Base-by-base conservation (phyloP, 352 stramenopile genomes). In the Aphanomyces astaci region DNA sequence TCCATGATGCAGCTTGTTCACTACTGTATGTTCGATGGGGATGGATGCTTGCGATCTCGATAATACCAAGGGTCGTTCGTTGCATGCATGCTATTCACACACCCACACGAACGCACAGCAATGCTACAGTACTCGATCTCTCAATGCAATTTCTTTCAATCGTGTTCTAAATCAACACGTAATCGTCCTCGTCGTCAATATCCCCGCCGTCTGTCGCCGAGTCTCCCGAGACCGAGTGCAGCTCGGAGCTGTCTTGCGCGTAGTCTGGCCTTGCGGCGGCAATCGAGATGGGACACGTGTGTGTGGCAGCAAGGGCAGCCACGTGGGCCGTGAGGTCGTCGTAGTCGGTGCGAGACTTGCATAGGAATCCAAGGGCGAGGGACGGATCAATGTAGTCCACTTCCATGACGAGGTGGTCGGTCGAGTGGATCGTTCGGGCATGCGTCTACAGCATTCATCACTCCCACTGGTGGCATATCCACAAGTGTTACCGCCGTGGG, bases 311-410 rank as follows among this genome's bases (percentile, higher is more conserved):
- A 49, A 90, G 72, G 49, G 71, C 53, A 4, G 66, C 66, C 30
- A 89, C 78, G 52, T 80, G 79, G 4, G 67, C 22, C 66, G 79
- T 81, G 36, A 93, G 89, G 64, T 93, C 83, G 53, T 77, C 31
- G 46, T 90, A 92, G 53, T 96, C 86, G 15, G 74, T 59, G 11
- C 80, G 78, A 36, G 87, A 83, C 31, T 86, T 75, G 69, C 93
- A 97, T 49, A 97, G 87, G 75, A 98, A 98, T 2, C 90, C 93
- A 46, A 98, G 76, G 19, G 95, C 92, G 45, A 98, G 80, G 40
- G 89, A 98, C 24, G 95, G 92, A 81, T 98, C 95, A 68, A 98
- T 94, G 39, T 82, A 85, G 27, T 84, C 80, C 40, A 96, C 78
- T 54, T 84, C 81, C 77, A 96, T 94, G 70, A 87, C 85, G 67